Evolutionary conservation across 768 basidiomycete genomes (phyloP), one percentile per base, ranked within the genome.

Genomic region (Coprinopsis cinerea): DNA sequence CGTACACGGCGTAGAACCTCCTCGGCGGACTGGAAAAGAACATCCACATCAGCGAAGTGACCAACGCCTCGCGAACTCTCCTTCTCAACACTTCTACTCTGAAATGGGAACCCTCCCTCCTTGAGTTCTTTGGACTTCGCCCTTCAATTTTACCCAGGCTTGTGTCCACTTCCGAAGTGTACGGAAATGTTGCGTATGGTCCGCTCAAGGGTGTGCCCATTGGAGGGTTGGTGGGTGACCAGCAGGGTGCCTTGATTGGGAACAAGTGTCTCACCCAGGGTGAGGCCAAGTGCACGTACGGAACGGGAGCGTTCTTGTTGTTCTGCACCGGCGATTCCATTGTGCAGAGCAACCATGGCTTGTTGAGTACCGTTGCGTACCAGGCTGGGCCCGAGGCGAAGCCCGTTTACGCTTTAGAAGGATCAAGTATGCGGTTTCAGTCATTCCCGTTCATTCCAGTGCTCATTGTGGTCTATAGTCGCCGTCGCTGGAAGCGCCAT

Each of bases 261-360:
- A 97, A 99, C 72, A 97, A 96, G 66, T 98, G 96, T 61, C 66
- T 99, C 47, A 73, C 62, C n/a, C 75, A 79, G 55, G 95, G 95
- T 15, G 88, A 97, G 64, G 95, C 94, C 2, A 99, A 99, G 69
- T 96, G 93, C 67, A 99, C 96, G 3, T 99, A 95, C 59, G 95
- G 95, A 22, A 97, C 95, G 1, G 95, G 96, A 25, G 92, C 92
- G 30, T 99, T 99, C 74, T 72, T 98, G 56, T 71, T 99, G 24
- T 97, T 96, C 76, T 90, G 89, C 69, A 97, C 96, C 1, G 96
- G 95, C 2, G 71, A 70, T 18, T 85, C 95, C 23, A 83, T 92
- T 34, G 86, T 98, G 20, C 74, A 85, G 63, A 95, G 92, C 59
- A 73, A 67, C 24, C 86, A 96, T 59, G 96, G 95, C 3, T 67